Evolutionary conservation across 805 yeast species (phyloP), one percentile per base, ranked within the genome.

Genomic region (Kurtzmaniella cleridarum): DNA sequence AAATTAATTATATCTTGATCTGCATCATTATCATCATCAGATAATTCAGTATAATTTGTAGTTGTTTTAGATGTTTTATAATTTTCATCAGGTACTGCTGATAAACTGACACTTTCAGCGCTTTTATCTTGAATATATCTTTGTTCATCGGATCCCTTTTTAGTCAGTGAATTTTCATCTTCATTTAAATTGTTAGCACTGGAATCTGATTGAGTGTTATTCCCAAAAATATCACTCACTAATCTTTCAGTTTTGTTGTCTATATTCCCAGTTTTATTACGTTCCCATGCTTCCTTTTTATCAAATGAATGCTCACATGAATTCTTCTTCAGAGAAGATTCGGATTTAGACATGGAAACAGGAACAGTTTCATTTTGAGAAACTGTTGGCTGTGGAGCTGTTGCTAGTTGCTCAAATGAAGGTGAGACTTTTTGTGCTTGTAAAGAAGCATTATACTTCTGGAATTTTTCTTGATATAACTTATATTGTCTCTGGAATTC

Each of bases 161-260:
- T 18, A 8, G 6, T 17, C 23, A 16, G 8, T n/a, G 5, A 10
- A n/a, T 23, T 29, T 30, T 36, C 39, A 30, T 20, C 30, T n/a
- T 8, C 32, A 23, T n/a, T 36, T 36, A 7, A 14, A 26, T 10
- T 15, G 29, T 28, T 15, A 5, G 31, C 16, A 28, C 31, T 28
- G 8, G 14, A 7, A 28, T 15, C 16, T 13, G 54, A 40, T 16
- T 46, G 39, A 5, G 43, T 40, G 16, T 48, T 49, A 7, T 53
- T 48, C 0, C 60, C 58, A 42, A 68, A 68, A n/a, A 68, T 66
- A 46, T 65, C 71, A 38, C 66, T 71, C 1, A 55, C 71, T 34
- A 68, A 50, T 35, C 52, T 58, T 40, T 57, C 67, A 3, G 73
- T 66, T 27, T 59, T 51, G 17, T 47, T 53, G 40, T 61, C 62